These are phyloP conservation scores for Dactylellina haptotyla DNA, from an alignment of 2,329 filamentous ascomycete species.

Conservation along the genomic window DNA sequence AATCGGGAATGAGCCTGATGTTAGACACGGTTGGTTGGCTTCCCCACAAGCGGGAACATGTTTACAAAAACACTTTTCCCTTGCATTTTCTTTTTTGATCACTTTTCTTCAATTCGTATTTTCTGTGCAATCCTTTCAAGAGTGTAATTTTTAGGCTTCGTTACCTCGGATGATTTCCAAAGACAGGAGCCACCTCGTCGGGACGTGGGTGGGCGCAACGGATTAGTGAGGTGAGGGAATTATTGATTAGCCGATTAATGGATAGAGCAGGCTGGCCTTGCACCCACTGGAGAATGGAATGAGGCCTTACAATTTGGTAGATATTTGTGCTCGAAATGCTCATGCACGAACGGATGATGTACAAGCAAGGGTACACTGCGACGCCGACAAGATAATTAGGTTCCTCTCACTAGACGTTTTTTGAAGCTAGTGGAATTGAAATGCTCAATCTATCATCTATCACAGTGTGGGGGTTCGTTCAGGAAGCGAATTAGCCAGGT, in stretches of 20 bases:
- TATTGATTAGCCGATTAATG: constrained; percentile 50
- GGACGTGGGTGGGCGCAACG: constrained; percentile 23
- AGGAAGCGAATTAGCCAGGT: neutral
- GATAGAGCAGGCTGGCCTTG: constrained; percentile 18
- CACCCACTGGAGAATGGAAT: neutral
- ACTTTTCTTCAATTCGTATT: constrained; percentile 5
- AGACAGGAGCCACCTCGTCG: constrained; percentile 36
- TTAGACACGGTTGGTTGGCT: constrained; percentile 24
- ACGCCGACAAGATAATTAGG: neutral
- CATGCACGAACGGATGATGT: constrained; percentile 47
- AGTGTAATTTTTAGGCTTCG: constrained; percentile 15
- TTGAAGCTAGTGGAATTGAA: neutral
- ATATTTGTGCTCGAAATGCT: constrained; percentile 11
- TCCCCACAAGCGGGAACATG: constrained; percentile 28
- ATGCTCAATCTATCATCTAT: neutral
- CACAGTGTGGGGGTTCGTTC: neutral
- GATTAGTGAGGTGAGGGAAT: constrained; percentile 38
- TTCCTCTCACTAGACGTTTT: neutral
- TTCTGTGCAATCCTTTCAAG: constrained; percentile 1
- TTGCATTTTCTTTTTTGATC: neutral
- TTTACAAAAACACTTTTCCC: constrained; percentile 4
- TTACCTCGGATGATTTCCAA: constrained; percentile 26
- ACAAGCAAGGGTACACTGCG: constrained; percentile 6
- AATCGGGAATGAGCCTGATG: constrained; percentile 46
- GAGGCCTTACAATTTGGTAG: constrained; percentile 2